These are phyloP conservation scores for Boletus tylopilopsis DNA, from an alignment of 768 basidiomycete species.

Conservation along the genomic window DNA sequence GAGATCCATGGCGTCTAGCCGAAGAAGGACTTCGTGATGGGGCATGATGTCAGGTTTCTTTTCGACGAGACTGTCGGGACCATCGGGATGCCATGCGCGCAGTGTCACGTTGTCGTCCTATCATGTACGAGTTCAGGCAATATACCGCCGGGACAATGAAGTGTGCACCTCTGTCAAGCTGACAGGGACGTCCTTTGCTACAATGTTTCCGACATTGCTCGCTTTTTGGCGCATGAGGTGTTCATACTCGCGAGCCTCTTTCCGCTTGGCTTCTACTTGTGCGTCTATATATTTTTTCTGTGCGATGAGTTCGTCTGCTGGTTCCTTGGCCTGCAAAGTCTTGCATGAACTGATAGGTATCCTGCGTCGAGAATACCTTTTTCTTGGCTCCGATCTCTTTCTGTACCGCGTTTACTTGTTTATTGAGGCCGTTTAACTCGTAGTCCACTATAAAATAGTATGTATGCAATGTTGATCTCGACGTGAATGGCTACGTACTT, in stretches of 20 bases:
- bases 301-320: constrained; percentile 82
- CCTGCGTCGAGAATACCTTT: constrained; percentile 52
- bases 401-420: constrained; percentile 86
- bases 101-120: constrained; percentile 89
- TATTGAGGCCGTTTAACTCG: constrained; percentile 71
- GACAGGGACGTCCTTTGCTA: constrained; percentile 81
- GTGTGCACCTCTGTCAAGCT: constrained; percentile 75
- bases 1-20: constrained; percentile 94
- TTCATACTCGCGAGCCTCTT: constrained; percentile 76
- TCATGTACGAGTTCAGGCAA: background rate
- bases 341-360: background rate
- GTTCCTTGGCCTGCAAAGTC: constrained; percentile 73
- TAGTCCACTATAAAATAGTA: constrained; percentile 64
- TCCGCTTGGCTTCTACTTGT: constrained; percentile 70
- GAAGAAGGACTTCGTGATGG: constrained; percentile 95
- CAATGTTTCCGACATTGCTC: constrained; percentile 84
- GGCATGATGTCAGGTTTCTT: constrained; percentile 78
- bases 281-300: constrained; percentile 84
- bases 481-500: constrained; percentile 51
- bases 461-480: constrained; percentile 2
- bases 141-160: background rate
- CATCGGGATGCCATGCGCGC: constrained; percentile 83
- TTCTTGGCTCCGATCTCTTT: constrained; percentile 94
- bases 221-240: constrained; percentile 76
- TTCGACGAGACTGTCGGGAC: constrained; percentile 66